These are phyloP conservation scores for Nitzschia palea DNA, from an alignment of 108 stramenopile genomes.

Conservation along the genomic window DNA sequence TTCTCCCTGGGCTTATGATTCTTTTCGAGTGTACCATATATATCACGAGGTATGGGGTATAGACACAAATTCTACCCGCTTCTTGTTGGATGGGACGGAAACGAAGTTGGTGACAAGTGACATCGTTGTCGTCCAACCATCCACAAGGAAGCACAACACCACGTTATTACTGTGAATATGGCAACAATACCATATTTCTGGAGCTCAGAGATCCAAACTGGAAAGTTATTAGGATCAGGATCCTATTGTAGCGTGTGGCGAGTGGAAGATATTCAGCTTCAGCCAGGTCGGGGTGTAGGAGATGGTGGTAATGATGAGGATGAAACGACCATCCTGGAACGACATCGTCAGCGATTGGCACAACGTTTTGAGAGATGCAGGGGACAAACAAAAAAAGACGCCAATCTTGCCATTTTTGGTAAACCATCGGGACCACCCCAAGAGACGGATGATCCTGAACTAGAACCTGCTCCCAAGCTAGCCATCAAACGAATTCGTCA, in stretches of 20 bases:
- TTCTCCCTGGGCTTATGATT: too few species aligned
- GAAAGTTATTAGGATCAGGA: constrained; percentile 1
- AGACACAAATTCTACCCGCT: too few species aligned
- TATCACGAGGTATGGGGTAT: too few species aligned
- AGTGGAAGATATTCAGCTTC: neutral
- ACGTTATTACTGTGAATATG: neutral
- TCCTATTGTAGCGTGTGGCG: neutral
- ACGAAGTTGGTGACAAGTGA: too few species aligned
- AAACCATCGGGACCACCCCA: constrained; percentile 1
- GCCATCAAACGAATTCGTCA: constrained; percentile 9
- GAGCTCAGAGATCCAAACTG: neutral
- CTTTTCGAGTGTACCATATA: too few species aligned
- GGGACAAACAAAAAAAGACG: neutral
- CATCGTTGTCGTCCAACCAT: too few species aligned
- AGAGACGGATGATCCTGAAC: constrained; percentile 14
- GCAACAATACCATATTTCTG: neutral
- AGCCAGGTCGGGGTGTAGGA: too few species aligned
- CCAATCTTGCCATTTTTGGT: constrained; percentile 6
- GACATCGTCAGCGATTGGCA: neutral
- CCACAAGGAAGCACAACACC: too few species aligned
- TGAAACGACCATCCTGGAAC: neutral
- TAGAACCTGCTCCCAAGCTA: constrained; percentile 5
- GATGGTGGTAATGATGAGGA: too few species aligned
- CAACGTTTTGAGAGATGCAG: neutral
- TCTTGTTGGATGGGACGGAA: too few species aligned